Percentiles rank a stretch among this genome's conserved stretches.
Evolutionary conservation across 2,329 filamentous ascomycete genomes (phyloP).

Genomic region (Escovopsis weberi): DNA sequence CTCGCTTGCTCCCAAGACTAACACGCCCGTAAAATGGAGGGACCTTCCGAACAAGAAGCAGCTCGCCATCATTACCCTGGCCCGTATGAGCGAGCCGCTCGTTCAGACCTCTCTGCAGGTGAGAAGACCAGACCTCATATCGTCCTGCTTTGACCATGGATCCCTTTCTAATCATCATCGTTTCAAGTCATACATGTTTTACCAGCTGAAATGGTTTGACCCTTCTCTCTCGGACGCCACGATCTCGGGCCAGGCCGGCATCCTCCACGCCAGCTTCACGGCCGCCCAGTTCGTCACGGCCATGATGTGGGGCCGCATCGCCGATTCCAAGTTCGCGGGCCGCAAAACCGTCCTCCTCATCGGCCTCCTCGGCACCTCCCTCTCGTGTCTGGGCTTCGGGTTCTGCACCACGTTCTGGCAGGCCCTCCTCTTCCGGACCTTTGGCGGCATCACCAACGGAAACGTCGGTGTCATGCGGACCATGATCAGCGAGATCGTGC

Average conservation of each 20-base stretch:
- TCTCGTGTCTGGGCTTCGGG: slow-evolving; percentile 41
- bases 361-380: slow-evolving; percentile 52
- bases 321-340: slow-evolving; percentile 48
- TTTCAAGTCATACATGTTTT: slow-evolving; percentile 63
- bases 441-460: slow-evolving; percentile 58
- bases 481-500: slow-evolving; percentile 64
- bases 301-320: slow-evolving; percentile 65
- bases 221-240: slow-evolving; percentile 39
- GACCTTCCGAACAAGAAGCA: slow-evolving; percentile 66
- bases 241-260: slow-evolving; percentile 63
- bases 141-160: not conserved
- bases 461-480: slow-evolving; percentile 61
- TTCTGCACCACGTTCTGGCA: slow-evolving; percentile 51
- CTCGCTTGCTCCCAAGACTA: slow-evolving; percentile 1
- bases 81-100: slow-evolving; percentile 68
- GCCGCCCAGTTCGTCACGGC: slow-evolving; percentile 72
- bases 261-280: slow-evolving; percentile 67
- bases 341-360: slow-evolving; percentile 68
- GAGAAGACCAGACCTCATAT: slow-evolving; percentile 3
- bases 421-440: slow-evolving; percentile 55
- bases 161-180: not conserved
- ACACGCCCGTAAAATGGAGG: slow-evolving; percentile 34
- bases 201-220: slow-evolving; percentile 69
- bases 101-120: slow-evolving; percentile 58
- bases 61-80: slow-evolving; percentile 61